Percentiles rank a stretch among this genome's conserved stretches.
phyloP scores from a whole-genome alignment of 2,329 filamentous ascomycete genomes.

The Aspergillus fischeri region DNA sequence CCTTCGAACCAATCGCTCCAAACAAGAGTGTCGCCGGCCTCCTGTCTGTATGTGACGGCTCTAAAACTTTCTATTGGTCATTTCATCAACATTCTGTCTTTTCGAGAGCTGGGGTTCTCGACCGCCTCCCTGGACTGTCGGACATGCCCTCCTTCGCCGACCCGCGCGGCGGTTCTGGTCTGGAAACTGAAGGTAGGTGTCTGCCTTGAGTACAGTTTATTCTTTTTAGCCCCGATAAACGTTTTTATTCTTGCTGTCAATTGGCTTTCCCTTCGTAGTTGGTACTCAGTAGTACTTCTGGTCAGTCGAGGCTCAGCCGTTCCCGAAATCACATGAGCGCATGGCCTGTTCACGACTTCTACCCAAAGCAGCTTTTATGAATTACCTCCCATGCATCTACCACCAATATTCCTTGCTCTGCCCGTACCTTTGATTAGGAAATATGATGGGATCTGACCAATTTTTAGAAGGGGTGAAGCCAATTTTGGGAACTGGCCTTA shows the following conservation, averaged over 20 bases:
- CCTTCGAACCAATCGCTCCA: background rate
- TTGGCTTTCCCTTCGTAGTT: background rate
- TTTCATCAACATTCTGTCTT: background rate
- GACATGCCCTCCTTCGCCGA: slow-evolving; percentile 30
- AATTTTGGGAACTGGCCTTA: slow-evolving; percentile 25
- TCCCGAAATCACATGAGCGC: background rate
- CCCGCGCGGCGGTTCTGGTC: slow-evolving; percentile 16
- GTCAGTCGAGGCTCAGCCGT: background rate
- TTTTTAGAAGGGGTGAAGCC: slow-evolving; percentile 22
- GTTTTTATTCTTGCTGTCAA: slow-evolving; percentile 5
- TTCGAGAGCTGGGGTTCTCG: background rate
- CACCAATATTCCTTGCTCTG: background rate
- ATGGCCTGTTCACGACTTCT: background rate
- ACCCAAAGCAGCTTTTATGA: background rate
- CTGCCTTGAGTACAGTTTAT: slow-evolving; percentile 3
- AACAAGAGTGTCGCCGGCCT: background rate
- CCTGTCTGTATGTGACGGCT: background rate
- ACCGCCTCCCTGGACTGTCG: background rate
- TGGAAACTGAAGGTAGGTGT: slow-evolving; percentile 29
- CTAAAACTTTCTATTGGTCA: background rate
- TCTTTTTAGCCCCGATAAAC: slow-evolving; percentile 1
- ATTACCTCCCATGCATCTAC: background rate
- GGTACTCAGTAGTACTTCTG: background rate
- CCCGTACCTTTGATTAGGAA: background rate
- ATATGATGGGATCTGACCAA: slow-evolving; percentile 24